A percentile compares a stretch with the other conserved stretches of the same genome.
Conservation (phyloP, 306 rosid genomes). For the Dryas alaskensis region DNA sequence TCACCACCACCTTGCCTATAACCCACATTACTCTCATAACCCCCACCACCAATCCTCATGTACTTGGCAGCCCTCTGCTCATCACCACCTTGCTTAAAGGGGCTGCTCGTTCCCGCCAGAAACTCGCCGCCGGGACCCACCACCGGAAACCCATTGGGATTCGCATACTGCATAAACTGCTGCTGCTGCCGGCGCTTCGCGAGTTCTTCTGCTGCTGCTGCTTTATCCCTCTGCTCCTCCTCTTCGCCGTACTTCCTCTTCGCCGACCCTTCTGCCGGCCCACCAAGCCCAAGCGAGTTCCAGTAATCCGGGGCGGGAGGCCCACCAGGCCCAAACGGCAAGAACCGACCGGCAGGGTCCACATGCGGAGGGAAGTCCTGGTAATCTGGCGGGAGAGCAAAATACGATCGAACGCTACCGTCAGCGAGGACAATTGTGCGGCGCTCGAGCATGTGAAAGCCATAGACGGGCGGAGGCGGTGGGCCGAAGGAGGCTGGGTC, state of each 20-base stretch:
- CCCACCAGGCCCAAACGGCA: slow-evolving; percentile 34
- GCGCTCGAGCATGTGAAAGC: slow-evolving; percentile 97
- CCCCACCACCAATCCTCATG: slow-evolving; percentile 50
- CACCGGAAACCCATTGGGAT: slow-evolving; percentile 44
- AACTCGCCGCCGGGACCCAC: slow-evolving; percentile 38
- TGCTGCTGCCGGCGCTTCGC: slow-evolving; percentile 50
- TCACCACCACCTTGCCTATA: slow-evolving; percentile 28
- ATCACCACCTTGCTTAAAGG: slow-evolving; percentile 37
- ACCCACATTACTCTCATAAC: slow-evolving; percentile 32
- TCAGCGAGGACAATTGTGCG: slow-evolving; percentile 88
- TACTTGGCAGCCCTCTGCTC: slow-evolving; percentile 58
- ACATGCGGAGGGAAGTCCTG: slow-evolving; percentile 51
- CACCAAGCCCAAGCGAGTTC: slow-evolving; percentile 55
- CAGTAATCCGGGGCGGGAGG: slow-evolving; percentile 57
- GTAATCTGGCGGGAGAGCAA: slow-evolving; percentile 86
- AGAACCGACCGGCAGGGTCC: slow-evolving; percentile 36
- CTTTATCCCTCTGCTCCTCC: slow-evolving; percentile 34
- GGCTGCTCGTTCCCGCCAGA: slow-evolving; percentile 47
- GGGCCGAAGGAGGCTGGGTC: slow-evolving; percentile 61
- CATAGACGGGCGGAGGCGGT: slow-evolving; percentile 83
- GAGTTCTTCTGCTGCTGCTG: slow-evolving; percentile 34
- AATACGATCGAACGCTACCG: slow-evolving; percentile 85
- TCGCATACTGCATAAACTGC: slow-evolving; percentile 47
- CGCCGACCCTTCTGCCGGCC: slow-evolving; percentile 39
- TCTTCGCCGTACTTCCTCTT: slow-evolving; percentile 66